phyloP scores from a whole-genome alignment of 768 basidiomycete genomes.

The Lactarius deliciosus region DNA sequence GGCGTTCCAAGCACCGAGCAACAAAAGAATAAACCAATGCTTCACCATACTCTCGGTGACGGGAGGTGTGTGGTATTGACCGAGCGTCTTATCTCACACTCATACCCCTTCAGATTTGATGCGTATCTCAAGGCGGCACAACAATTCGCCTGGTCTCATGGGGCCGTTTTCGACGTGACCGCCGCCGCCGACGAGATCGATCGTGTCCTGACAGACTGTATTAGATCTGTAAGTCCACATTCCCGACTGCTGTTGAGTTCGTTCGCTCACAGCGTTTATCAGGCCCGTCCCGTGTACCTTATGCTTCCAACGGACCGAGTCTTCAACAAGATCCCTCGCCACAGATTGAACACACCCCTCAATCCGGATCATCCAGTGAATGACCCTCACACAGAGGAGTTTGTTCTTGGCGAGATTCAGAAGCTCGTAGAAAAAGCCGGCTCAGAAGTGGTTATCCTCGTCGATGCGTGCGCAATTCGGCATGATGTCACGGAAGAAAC shows the following conservation, averaged over 20 bases:
- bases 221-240: slow-evolving; percentile 1
- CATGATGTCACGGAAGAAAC: slow-evolving; percentile 66
- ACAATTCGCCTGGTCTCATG: slow-evolving; percentile 73
- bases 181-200: slow-evolving; percentile 74
- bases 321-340: slow-evolving; percentile 60
- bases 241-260: not conserved
- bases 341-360: slow-evolving; percentile 60
- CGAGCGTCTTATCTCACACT: not conserved
- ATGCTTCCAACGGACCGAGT: slow-evolving; percentile 84
- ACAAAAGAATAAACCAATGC: slow-evolving; percentile 66
- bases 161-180: slow-evolving; percentile 50
- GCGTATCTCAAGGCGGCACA: slow-evolving; percentile 75
- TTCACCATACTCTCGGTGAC: slow-evolving; percentile 89
- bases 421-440: slow-evolving; percentile 61
- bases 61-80: slow-evolving; percentile 49
- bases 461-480: slow-evolving; percentile 78
- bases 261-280: not conserved
- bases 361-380: slow-evolving; percentile 50
- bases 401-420: slow-evolving; percentile 72
- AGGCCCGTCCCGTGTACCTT: slow-evolving; percentile 87
- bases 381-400: slow-evolving; percentile 57
- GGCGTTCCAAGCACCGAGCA: slow-evolving; percentile 77
- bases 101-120: slow-evolving; percentile 53
- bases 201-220: slow-evolving; percentile 65
- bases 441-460: slow-evolving; percentile 66